Percentiles rank a stretch among this genome's conserved stretches.
phyloP scores from a whole-genome alignment of 345 rosid genomes.

The Firmiana major region DNA sequence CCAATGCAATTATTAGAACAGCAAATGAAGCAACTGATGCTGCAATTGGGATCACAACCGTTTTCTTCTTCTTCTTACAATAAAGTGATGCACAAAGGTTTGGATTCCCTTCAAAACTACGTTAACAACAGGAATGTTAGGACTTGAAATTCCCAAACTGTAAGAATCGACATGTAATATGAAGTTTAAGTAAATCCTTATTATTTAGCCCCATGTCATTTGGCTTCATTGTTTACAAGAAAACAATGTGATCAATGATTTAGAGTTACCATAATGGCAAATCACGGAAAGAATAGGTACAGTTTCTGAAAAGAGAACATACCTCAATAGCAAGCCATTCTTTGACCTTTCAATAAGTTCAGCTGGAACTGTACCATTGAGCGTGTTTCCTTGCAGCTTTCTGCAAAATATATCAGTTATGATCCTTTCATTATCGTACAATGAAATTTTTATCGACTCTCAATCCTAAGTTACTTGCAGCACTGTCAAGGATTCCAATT shows the following conservation, averaged over 20 bases:
- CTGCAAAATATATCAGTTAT: slow-evolving; percentile 16
- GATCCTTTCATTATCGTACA: no score
- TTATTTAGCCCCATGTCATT: no score
- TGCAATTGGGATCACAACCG: slow-evolving; percentile 17
- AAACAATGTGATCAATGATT: no score
- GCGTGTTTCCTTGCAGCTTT: slow-evolving; percentile 38
- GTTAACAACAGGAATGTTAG: neutral
- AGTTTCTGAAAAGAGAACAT: no score
- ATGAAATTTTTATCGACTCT: no score
- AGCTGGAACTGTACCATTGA: slow-evolving; percentile 35
- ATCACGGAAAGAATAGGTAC: no score
- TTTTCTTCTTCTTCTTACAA: neutral
- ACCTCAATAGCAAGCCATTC: slow-evolving; percentile 7
- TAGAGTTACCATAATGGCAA: no score
- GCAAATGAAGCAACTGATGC: slow-evolving; percentile 21
- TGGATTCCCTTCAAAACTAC: neutral
- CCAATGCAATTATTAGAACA: slow-evolving; percentile 23
- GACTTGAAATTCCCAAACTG: neutral
- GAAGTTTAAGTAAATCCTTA: no score
- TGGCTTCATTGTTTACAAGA: no score
- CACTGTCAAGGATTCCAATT: slow-evolving; percentile 26
- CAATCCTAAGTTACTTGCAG: slow-evolving; percentile 34
- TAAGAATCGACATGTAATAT: neutral
- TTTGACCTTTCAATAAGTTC: slow-evolving; percentile 24
- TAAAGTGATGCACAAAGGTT: neutral